These are phyloP conservation scores for Neopestalotiopsis sp. DNA, from an alignment of 2,329 filamentous ascomycete species.

Conservation along the genomic window DNA sequence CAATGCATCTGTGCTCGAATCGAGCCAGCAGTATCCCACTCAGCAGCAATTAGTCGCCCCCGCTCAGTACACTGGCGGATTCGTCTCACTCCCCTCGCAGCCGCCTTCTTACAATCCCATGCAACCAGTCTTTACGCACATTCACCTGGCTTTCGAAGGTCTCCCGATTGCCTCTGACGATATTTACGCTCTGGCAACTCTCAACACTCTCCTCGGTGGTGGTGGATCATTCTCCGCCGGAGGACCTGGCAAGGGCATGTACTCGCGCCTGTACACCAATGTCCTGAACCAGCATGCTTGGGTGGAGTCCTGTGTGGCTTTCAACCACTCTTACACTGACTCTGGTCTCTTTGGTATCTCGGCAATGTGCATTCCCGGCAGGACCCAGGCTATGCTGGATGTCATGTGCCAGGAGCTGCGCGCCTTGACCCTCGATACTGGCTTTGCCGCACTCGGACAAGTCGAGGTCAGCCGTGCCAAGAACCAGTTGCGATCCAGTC, in stretches of 20 bases:
- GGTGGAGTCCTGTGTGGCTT: slow-evolving; percentile 94
- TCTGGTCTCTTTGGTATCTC: slow-evolving; percentile 94
- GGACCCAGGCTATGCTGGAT: slow-evolving; percentile 85
- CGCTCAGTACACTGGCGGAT: slow-evolving; percentile 91
- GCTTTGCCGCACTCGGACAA: slow-evolving; percentile 73
- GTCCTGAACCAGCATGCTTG: slow-evolving; percentile 97
- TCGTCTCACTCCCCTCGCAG: slow-evolving; percentile 82
- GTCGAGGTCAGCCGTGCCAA: slow-evolving; percentile 90
- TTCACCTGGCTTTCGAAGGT: slow-evolving; percentile 95
- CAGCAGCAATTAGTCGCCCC: slow-evolving; percentile 64
- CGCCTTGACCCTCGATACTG: slow-evolving; percentile 75
- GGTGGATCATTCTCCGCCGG: slow-evolving; percentile 97
- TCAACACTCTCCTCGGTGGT: slow-evolving; percentile 94
- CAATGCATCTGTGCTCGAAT: slow-evolving; percentile 61
- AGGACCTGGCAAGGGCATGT: slow-evolving; percentile 98
- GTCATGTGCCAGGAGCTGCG: slow-evolving; percentile 93
- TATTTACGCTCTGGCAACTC: slow-evolving; percentile 93
- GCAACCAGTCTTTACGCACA: slow-evolving; percentile 83
- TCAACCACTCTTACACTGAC: slow-evolving; percentile 98
- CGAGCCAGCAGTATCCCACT: slow-evolving; percentile 48
- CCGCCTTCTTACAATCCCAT: slow-evolving; percentile 79
- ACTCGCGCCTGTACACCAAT: slow-evolving; percentile 95
- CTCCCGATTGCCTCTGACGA: slow-evolving; percentile 88
- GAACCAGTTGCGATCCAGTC: slow-evolving; percentile 88
- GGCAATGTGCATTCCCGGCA: slow-evolving; percentile 80